Percentiles rank a stretch among this genome's conserved stretches.
Conservation (phyloP, 305 asterid genomes). For the Fraxinus velutina region DNA sequence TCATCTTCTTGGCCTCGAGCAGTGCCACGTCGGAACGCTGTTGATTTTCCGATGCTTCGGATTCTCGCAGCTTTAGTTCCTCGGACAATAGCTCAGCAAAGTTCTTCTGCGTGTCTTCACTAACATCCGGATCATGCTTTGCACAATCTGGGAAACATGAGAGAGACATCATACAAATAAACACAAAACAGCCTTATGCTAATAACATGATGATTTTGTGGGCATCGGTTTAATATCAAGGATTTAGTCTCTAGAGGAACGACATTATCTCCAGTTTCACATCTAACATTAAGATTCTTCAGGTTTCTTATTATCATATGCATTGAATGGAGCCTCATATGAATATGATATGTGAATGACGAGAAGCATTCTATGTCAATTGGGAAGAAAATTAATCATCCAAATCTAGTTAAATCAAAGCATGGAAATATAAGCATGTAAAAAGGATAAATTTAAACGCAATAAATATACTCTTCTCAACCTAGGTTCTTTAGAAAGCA, state of each 20-base stretch:
- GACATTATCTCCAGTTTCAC: background rate
- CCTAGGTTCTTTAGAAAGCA: background rate
- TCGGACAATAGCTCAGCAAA: slow-evolving; percentile 82
- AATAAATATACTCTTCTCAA: background rate
- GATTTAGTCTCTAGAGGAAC: background rate
- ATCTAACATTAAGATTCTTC: background rate
- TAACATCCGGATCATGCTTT: slow-evolving; percentile 82
- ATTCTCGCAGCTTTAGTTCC: slow-evolving; percentile 79
- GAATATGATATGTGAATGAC: background rate
- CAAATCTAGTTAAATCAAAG: background rate
- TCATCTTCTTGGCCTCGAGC: slow-evolving; percentile 86
- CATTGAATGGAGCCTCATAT: background rate
- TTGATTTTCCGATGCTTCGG: slow-evolving; percentile 76
- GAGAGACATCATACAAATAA: background rate
- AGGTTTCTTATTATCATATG: background rate
- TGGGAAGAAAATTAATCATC: background rate
- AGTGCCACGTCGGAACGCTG: slow-evolving; percentile 80
- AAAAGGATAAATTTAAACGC: background rate
- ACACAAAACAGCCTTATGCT: background rate
- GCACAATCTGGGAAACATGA: slow-evolving; percentile 62
- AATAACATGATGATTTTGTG: background rate
- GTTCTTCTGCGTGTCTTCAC: slow-evolving; percentile 79
- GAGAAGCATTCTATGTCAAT: background rate
- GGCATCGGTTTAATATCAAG: background rate
- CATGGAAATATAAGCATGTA: background rate